Base-by-base conservation (phyloP, 306 rosid species). In the Quercus ilex region DNA sequence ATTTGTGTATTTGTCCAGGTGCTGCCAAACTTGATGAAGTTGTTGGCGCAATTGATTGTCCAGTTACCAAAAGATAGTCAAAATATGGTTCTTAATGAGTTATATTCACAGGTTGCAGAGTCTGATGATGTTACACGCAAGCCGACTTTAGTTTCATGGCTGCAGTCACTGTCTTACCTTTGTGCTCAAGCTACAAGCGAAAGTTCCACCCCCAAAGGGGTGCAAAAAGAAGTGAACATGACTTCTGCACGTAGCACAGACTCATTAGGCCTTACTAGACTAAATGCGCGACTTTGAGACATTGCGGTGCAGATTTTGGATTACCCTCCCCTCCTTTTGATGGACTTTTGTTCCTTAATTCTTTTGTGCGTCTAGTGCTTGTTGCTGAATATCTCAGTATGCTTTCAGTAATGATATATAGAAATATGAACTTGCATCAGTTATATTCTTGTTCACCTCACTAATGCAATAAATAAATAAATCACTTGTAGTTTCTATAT, bases 121-220 rank as follows among this genome's bases (percentile, higher is more conserved):
- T 93, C 97, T 26, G 99, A 94, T 46, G 97, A 92, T 87, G 97
- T 90, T 46, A 83, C 92, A 53, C 91, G 99, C 46, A 94, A 94
- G 76, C 94, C 97, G 5, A 80, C 81, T 46, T 73, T 92, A 80
- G 99, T 94, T 82, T 94, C 97, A 76, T 94, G 99, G 99, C 78
- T 94, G 80, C 99, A 92, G 79, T 94, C 99, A 31, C 80, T 94
- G 63, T 91, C 99, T 81, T 94, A 87, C 85, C 85, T 94, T 78
- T 92, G 97, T 85, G 77, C 86, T 53, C 89, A 82, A 33, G 76
- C 81, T 80, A 73, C 83, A 43, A 83, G 82, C 69, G 77, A 58
- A 80, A 86, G 70, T 85, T 72, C 72, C 17, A 68, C 46, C 71
- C 77, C 88, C 74, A 62, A 35, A 75, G 81, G 70, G 62, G 80